phyloP scores from a whole-genome alignment of 176 grass and related monocot species.

The Triticum dicoccoides region DNA sequence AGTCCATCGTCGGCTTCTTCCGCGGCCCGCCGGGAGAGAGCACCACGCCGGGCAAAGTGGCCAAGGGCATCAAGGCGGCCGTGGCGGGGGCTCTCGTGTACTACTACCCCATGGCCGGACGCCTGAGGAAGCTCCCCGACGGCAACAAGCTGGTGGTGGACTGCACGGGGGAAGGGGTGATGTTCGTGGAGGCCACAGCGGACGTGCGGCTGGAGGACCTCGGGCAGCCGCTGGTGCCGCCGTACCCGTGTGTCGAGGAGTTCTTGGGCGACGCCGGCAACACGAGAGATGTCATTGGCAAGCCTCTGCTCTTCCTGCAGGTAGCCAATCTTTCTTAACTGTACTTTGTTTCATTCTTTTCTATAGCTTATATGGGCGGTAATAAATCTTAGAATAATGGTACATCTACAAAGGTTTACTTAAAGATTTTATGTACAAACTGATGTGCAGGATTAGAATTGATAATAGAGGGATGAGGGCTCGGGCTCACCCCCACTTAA shows the following conservation, averaged over 20 bases:
- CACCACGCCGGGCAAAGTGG: not conserved
- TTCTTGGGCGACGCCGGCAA: not conserved
- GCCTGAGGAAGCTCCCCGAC: not conserved
- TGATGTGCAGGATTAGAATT: too few relatives aligned
- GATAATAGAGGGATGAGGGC: too few relatives aligned
- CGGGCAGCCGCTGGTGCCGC: not conserved
- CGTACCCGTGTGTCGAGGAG: not conserved
- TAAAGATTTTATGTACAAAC: too few relatives aligned
- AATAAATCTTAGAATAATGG: not conserved
- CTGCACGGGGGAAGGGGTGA: not conserved
- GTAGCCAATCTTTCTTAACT: not conserved
- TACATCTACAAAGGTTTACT: too few relatives aligned
- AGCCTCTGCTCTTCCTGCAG: not conserved
- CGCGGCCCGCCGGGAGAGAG: not conserved
- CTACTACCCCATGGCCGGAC: not conserved
- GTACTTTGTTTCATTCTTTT: not conserved
- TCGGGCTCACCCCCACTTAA: too few relatives aligned
- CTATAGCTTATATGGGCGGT: not conserved
- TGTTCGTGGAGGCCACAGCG: not conserved
- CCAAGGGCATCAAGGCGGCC: not conserved
- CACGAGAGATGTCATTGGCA: not conserved
- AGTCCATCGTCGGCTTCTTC: not conserved
- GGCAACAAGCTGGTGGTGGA: conserved; percentile 3
- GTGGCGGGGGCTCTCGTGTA: not conserved
- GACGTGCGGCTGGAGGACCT: conserved; percentile 3